phyloP scores from a whole-genome alignment of 1,139 yeast species.

The Arxiozyma bovina region DNA sequence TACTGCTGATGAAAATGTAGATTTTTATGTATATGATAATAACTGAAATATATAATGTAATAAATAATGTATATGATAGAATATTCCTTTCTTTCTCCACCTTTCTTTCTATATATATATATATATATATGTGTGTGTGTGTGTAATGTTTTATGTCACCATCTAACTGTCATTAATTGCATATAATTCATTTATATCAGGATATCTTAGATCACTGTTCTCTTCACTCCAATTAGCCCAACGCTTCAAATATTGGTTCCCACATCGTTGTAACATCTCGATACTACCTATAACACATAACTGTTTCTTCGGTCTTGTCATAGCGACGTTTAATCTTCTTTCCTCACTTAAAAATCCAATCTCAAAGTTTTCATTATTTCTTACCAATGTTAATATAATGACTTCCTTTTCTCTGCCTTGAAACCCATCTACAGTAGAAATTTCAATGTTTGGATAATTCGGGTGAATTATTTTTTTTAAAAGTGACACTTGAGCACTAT shows the following conservation, averaged over 20 bases:
- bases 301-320: slow-evolving; percentile 83
- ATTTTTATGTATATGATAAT: slow-evolving; percentile 32
- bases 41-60: slow-evolving; percentile 15
- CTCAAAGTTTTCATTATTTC: slow-evolving; percentile 58
- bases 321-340: slow-evolving; percentile 76
- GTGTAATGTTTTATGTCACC: not conserved
- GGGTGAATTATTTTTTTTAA: slow-evolving; percentile 44
- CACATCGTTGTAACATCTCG: slow-evolving; percentile 44
- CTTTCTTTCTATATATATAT: not conserved
- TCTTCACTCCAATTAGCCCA: slow-evolving; percentile 74
- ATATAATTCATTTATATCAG: slow-evolving; percentile 36
- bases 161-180: slow-evolving; percentile 1
- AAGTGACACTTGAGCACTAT: slow-evolving; percentile 71
- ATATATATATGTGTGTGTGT: slow-evolving; percentile 2
- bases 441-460: slow-evolving; percentile 55
- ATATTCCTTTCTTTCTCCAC: not conserved
- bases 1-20: slow-evolving; percentile 55
- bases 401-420: slow-evolving; percentile 91
- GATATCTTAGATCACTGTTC: slow-evolving; percentile 61
- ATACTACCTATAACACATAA: slow-evolving; percentile 80
- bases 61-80: not conserved
- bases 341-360: slow-evolving; percentile 72
- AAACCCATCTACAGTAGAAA: slow-evolving; percentile 84
- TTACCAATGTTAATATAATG: slow-evolving; percentile 67
- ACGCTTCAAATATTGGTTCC: slow-evolving; percentile 43